Evolutionary conservation across 2,329 filamentous ascomycete species (phyloP).

Genomic region (Sporothrix inflata): DNA sequence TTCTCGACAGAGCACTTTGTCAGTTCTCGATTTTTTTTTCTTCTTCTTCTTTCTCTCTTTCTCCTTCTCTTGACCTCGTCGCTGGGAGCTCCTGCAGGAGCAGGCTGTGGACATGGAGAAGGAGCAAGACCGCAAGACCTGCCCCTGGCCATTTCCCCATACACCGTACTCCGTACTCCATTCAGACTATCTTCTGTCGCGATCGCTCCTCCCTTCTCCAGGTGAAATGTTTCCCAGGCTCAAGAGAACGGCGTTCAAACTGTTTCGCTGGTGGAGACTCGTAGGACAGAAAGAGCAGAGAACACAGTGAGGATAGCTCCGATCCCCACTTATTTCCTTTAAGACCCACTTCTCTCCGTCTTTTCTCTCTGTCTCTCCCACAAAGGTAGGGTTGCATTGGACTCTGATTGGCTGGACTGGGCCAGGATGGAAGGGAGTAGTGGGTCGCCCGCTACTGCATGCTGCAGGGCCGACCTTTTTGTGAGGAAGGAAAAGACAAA

Average conservation of each 20-base stretch:
- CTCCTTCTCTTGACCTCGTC: background rate
- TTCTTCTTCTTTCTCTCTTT: background rate
- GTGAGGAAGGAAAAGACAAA: too few relatives aligned
- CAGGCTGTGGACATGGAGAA: background rate
- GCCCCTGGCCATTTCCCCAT: constrained; percentile 11
- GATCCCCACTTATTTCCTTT: background rate
- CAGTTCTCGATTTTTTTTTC: background rate
- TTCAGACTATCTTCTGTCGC: too few relatives aligned
- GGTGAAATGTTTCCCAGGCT: background rate
- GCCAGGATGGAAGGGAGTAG: constrained; percentile 5
- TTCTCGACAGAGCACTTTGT: background rate
- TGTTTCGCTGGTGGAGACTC: constrained; percentile 1
- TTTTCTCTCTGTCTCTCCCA: background rate
- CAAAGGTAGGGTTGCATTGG: background rate
- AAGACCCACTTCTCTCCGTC: constrained; percentile 6
- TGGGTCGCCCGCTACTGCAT: background rate
- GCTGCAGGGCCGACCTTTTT: constrained; percentile 4
- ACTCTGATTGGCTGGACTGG: background rate
- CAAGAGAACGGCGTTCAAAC: background rate
- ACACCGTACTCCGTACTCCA: too few relatives aligned
- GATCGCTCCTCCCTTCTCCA: background rate
- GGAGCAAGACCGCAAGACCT: background rate
- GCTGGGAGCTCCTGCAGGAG: background rate
- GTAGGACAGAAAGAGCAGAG: background rate
- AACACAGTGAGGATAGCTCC: background rate